Base-by-base conservation (phyloP, 371 early-diverging fungal genomes). In the Mortierella polycephala region DNA sequence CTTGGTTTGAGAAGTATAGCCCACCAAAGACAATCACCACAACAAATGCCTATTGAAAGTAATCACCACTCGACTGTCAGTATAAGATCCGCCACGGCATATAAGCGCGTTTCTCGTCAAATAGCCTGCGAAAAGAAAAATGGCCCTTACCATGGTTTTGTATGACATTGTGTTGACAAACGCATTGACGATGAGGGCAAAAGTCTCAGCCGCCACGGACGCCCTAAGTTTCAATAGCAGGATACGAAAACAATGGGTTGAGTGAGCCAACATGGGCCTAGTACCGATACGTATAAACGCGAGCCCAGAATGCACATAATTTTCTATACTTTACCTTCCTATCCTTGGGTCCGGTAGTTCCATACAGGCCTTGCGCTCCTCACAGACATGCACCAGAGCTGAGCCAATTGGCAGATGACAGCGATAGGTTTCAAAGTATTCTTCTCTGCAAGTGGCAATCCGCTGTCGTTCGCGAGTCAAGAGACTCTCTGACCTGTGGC, bases 151-250 rank as follows among this genome's bases (percentile, higher is more conserved):
- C 73, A 79, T 66, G 3, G 80, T 69, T 37, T 79, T 79, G 60
- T 62, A 79, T 2, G 74, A 69, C 3, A 79, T 62, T 8, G 73
- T 66, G 13, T 79, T 40, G 23, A 73, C 80, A 39, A 79, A 79
- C 16, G 70, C 45, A 23, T 79, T 72, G 39, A 63, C 62, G 30
- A 79, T 73, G 14, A 55, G 20, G 13, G 67, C 80, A 66, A 73
- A 63, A 20, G 74, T 79, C 41, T 73, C 60, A 5, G 80, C 80
- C 0, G 74, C 64, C 5, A 73, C 58, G 1, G 69, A 46, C 2
- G 74, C 65, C 39, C 73, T 72, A 52, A 30, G 30, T 30, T 30
- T 30, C 4, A 30, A 30, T 30, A 30, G 30, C 30, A 30, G 30
- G 30, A 12, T 5, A n/a, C 20, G 8, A 14, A 50, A 16, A 44